Evolutionary conservation across 2,329 filamentous ascomycete species (phyloP).

Genomic region (Pseudogymnoascus sp.): DNA sequence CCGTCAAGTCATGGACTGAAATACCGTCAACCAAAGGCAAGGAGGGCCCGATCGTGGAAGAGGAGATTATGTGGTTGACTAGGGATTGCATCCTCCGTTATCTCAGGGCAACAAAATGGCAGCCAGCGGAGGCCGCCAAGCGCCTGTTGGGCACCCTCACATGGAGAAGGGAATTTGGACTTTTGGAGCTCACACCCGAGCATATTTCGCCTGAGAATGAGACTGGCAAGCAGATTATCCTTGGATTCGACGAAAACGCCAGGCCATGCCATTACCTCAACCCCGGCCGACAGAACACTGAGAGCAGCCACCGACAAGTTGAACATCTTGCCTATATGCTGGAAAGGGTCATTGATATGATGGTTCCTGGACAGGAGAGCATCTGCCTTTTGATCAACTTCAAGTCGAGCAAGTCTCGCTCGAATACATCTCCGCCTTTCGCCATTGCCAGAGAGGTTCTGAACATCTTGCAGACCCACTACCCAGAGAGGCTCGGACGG

Average conservation of each 20-base stretch:
- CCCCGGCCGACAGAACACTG: slow-evolving; percentile 87
- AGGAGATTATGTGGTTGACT: slow-evolving; percentile 84
- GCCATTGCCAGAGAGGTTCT: slow-evolving; percentile 76
- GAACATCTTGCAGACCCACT: slow-evolving; percentile 88
- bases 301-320: slow-evolving; percentile 75
- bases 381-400: slow-evolving; percentile 88
- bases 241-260: slow-evolving; percentile 78
- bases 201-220: slow-evolving; percentile 92
- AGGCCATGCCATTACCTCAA: slow-evolving; percentile 88
- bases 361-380: slow-evolving; percentile 80
- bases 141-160: slow-evolving; percentile 73
- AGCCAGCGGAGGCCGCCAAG: slow-evolving; percentile 64
- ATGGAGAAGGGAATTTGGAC: slow-evolving; percentile 87
- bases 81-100: slow-evolving; percentile 89
- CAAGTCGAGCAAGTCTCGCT: slow-evolving; percentile 66
- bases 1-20: slow-evolving; percentile 63
- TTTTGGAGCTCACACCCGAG: slow-evolving; percentile 67
- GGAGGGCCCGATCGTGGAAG: slow-evolving; percentile 62
- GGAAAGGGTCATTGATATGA: slow-evolving; percentile 79
- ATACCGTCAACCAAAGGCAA: slow-evolving; percentile 55
- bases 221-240: slow-evolving; percentile 87
- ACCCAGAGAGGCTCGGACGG: slow-evolving; percentile 83
- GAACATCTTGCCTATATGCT: slow-evolving; percentile 96
- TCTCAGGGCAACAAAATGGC: slow-evolving; percentile 89
- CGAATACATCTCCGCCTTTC: slow-evolving; percentile 66